Conservation (phyloP, 75 land plant species). For the Cupressus sempervirens region DNA sequence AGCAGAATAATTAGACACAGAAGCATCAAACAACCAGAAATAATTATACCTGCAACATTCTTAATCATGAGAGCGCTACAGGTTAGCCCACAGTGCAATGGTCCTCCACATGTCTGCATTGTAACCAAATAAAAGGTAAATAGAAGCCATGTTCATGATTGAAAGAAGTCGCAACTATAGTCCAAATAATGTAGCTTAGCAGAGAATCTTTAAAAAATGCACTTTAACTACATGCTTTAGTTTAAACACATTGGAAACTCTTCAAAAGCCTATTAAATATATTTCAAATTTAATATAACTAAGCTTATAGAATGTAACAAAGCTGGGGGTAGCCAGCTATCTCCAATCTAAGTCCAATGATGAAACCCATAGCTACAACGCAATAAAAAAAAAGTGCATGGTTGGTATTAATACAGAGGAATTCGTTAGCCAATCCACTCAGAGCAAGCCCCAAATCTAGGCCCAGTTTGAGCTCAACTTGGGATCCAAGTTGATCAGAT, state of each 20-base stretch:
- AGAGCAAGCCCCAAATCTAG: no score
- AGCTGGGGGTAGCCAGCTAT: background rate
- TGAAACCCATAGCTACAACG: background rate
- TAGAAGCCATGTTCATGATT: background rate
- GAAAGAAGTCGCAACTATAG: background rate
- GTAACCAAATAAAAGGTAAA: background rate
- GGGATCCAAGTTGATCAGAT: no score
- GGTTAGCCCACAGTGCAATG: slow-evolving; percentile 60
- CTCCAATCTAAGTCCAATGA: background rate
- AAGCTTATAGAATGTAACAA: background rate
- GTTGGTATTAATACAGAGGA: background rate
- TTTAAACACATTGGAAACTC: background rate
- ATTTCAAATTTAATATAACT: background rate
- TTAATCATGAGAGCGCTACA: slow-evolving; percentile 76
- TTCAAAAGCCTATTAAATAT: background rate
- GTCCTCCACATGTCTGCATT: slow-evolving; percentile 74
- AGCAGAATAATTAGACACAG: background rate
- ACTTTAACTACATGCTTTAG: background rate
- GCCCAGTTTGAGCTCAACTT: no score
- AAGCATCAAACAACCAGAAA: background rate
- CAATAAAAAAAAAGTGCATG: background rate
- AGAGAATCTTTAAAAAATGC: background rate
- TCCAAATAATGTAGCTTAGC: background rate
- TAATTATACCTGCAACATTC: slow-evolving; percentile 46
- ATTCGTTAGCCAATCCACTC: no score